A percentile compares a stretch with the other conserved stretches of the same genome.
phyloP scores from a whole-genome alignment of 106 monocot species.

The Apostasia shenzhenica region DNA sequence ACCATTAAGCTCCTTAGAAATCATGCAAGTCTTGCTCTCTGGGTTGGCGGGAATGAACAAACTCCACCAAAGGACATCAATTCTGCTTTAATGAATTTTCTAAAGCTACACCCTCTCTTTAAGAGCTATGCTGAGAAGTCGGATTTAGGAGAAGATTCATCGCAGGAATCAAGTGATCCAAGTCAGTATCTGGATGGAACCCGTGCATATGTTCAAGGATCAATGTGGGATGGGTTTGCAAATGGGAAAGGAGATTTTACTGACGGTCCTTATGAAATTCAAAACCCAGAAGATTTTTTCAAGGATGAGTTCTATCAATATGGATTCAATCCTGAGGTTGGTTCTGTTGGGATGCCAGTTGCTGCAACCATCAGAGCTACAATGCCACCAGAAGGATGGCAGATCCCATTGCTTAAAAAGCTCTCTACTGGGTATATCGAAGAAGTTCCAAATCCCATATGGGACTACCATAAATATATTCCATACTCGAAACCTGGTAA shows the following conservation, averaged over 20 bases:
- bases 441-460: conserved; percentile 87
- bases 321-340: conserved; percentile 97
- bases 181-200: conserved; percentile 95
- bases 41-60: conserved; percentile 99
- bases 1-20: conserved; percentile 89
- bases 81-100: conserved; percentile 43
- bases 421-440: conserved; percentile 54
- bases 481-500: conserved; percentile 87
- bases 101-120: conserved; percentile 80
- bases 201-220: conserved; percentile 79
- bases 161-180: conserved; percentile 54
- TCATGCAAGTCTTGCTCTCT: conserved; percentile 90
- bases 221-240: conserved; percentile 99
- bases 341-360: conserved; percentile 89
- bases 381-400: conserved; percentile 93
- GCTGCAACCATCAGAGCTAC: conserved; percentile 91
- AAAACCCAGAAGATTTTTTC: conserved; percentile 90
- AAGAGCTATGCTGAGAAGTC: neutral
- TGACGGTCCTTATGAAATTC: conserved; percentile 95
- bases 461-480: conserved; percentile 98
- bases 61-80: conserved; percentile 85
- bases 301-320: conserved; percentile 69
- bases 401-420: conserved; percentile 62
- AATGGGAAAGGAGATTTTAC: conserved; percentile 88
- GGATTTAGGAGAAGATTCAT: conserved; percentile 6